phyloP scores from a whole-genome alignment of 768 basidiomycete species.

The Paxillus involutus region DNA sequence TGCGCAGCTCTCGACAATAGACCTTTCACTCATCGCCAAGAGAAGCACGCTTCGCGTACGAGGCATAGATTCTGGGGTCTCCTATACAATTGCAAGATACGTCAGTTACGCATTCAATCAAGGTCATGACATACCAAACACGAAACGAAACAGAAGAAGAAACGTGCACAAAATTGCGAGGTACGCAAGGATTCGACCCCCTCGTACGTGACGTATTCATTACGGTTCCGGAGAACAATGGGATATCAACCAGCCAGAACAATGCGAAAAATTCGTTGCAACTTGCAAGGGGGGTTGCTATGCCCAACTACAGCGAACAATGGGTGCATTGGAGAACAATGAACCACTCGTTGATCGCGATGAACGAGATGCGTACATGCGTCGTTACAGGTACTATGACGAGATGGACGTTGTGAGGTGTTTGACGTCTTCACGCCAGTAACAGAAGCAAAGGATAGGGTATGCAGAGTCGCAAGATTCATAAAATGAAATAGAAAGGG shows the following conservation, averaged over 20 bases:
- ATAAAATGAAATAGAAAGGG: slow-evolving; percentile 4
- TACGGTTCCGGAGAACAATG: slow-evolving; percentile 16
- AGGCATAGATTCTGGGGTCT: slow-evolving; percentile 32
- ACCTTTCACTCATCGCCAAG: slow-evolving; percentile 48
- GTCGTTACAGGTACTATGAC: slow-evolving; percentile 5
- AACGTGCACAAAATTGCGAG: not conserved
- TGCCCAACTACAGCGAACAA: slow-evolving; percentile 24
- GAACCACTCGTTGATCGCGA: slow-evolving; percentile 1
- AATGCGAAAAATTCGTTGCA: slow-evolving; percentile 1
- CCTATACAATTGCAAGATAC: slow-evolving; percentile 27
- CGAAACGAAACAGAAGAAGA: not conserved
- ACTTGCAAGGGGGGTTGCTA: not conserved
- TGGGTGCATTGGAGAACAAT: slow-evolving; percentile 15
- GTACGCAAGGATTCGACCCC: not conserved
- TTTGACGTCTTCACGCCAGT: not conserved
- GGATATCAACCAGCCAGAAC: slow-evolving; percentile 1
- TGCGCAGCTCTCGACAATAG: slow-evolving; percentile 53
- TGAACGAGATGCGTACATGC: slow-evolving; percentile 5
- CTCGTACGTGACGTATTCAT: slow-evolving; percentile 1
- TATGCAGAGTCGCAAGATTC: not conserved
- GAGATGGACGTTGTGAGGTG: not conserved
- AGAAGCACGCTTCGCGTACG: slow-evolving; percentile 47
- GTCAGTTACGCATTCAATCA: slow-evolving; percentile 13
- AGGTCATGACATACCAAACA: slow-evolving; percentile 1
- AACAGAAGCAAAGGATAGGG: not conserved